Evolutionary conservation across 208 protist species (phyloP), one percentile per base, ranked within the genome.

Genomic region (Crithidia acanthocephali): DNA sequence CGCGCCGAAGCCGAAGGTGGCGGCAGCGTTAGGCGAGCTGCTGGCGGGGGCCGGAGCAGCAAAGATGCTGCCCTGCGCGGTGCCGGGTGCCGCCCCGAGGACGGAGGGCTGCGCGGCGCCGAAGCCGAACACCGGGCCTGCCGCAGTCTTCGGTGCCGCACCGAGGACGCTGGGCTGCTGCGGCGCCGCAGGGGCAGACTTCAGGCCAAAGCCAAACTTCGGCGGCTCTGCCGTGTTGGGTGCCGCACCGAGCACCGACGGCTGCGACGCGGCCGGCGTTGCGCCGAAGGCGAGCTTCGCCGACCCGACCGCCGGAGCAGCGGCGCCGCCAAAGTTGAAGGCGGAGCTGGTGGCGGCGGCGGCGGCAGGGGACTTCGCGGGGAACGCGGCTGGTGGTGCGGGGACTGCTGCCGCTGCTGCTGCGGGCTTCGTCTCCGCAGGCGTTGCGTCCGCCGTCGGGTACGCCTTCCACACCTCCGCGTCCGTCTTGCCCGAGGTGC

Each of bases 401-500:
- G 58, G 33, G 2, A 40, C 32, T 32, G 68, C 30, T 33, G 56
- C 2, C 23, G 51, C 13, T 7, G 51, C 23, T 1, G 51, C 23
- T 4, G 44, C 35, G 37, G 67, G 22, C 44, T 42, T 51, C 44
- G 37, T 53, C 25, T 68, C 37, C 2, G 22, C n/a, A n/a, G n/a
- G n/a, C n/a, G n/a, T n/a, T n/a, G n/a, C n/a, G n/a, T n/a, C 53
- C n/a, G 47, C 40, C 32, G 18, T 42, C 18, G 75, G 35, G 58
- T 81, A 88, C n/a, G 50, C 60, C 42, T 74, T 81, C 89, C 89
- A 92, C 16, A 90, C 85, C 44, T 78, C 80, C 3, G 74, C 66
- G 67, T 88, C 84, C 15, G 63, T 44, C 66, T 80, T 78, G 23
- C 73, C 83, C 8, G 79, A 63, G 10, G 52, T 50, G 23, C 33